Evolutionary conservation across 306 rosid species (phyloP), one percentile per base, ranked within the genome.

Genomic region (Albizia julibrissin): DNA sequence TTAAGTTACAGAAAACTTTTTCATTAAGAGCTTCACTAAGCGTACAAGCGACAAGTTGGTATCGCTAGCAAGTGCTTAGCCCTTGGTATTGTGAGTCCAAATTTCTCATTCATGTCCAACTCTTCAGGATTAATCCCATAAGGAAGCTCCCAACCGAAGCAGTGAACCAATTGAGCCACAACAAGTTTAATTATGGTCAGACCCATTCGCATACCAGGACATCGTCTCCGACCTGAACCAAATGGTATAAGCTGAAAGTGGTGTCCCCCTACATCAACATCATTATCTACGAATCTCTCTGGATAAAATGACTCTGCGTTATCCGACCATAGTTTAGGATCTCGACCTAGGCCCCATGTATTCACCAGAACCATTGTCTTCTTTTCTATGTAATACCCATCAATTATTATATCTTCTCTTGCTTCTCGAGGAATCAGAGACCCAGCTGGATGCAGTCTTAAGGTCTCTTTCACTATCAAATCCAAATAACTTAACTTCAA

Each of bases 101-200:
- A 71, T 67, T 24, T 43, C 75, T 84, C 84, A 26, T 1, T 49
- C 77, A 73, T 73, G 19, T 79, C 83, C 29, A 81, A 78, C 1
- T 77, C 76, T 9, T 27, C 14, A 18, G 79, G 84, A 3, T 0
- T 21, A 0, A 59, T 47, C 6, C 74, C 79, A 19, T 10, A 2
- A 4, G 76, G 82, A n/a, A 86, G 86, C 66, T 82, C 72, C 84
- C 81, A 86, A 22, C 74, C 42, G 50, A 82, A 82, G 81, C 67
- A 82, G 9, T 80, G 87, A 39, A 70, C 74, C 37, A 80, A 68
- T 1, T 85, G 85, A 0, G 88, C 83, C 19, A 85, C 29, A 1
- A 77, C 11, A 10, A 71, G 37, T 46, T 37, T 31, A 12, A 72
- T 69, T 8, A 66, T 27, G 3, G 31, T 50, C 2, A 85, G 21